phyloP scores from a whole-genome alignment of 306 rosid species.

The Canavalia gladiata region DNA sequence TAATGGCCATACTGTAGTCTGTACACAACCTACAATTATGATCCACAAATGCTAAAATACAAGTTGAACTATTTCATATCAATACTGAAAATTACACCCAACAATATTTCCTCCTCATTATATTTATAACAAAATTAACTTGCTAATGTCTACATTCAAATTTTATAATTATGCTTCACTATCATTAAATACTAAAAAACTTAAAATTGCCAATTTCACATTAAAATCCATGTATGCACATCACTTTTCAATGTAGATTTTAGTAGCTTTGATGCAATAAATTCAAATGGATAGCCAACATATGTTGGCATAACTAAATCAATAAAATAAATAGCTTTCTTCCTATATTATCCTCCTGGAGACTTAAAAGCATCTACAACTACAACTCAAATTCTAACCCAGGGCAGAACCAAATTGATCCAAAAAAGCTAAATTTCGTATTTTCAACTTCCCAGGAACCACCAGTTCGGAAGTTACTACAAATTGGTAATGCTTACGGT shows the following conservation, averaged over 20 bases:
- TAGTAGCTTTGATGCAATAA: not conserved
- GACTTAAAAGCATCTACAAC: not conserved
- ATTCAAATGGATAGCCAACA: not conserved
- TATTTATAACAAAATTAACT: not conserved
- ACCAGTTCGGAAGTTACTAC: not conserved
- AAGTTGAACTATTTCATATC: not conserved
- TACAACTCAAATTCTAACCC: not conserved
- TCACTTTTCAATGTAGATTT: not conserved
- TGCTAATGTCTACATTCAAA: not conserved
- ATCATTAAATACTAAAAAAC: not conserved
- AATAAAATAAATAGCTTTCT: not conserved
- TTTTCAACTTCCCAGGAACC: slow-evolving; percentile 23
- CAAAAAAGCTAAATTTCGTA: not conserved
- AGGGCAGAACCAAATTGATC: not conserved
- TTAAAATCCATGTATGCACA: not conserved
- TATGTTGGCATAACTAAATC: not conserved
- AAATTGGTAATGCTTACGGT: not conserved
- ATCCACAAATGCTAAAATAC: not conserved
- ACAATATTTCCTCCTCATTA: not conserved
- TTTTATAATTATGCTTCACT: not conserved
- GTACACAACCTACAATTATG: not conserved
- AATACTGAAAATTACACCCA: not conserved
- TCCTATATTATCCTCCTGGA: not conserved
- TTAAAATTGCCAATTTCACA: not conserved
- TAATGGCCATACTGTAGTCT: not conserved